Evolutionary conservation across 305 asterid species (phyloP), one percentile per base, ranked within the genome.

Genomic region (Withania somnifera): DNA sequence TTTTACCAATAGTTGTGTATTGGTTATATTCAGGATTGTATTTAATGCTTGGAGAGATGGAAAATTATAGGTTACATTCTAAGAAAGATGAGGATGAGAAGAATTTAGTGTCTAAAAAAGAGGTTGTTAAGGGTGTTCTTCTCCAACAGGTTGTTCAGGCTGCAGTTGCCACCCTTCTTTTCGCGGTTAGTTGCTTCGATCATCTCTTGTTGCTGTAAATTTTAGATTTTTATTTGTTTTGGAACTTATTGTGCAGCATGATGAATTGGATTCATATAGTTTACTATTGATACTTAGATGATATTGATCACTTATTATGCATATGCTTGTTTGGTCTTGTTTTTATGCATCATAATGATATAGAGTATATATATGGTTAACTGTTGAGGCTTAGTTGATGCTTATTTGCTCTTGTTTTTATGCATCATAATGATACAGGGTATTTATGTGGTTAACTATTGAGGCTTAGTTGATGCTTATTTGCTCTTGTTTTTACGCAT

Each of bases 91-190:
- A 95, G 87, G 97, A 92, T 83, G 94, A 92, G 85, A 95, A 92
- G 94, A 95, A 95, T 88, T 88, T 95, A 89, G 97, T 92, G 32
- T 54, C 94, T 1, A 95, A 92, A 82, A 85, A 2, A 11, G 93
- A 89, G 54, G 99, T 95, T 80, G 90, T 92, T 82, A 93, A 90
- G 84, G 99, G 99, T 22, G 99, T 95, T 47, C 91, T 93, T 80
- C 95, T 93, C 52, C 99, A 95, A 83, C 99, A 95, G 89, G 89
- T 89, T 52, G 91, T 95, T 87, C 99, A 95, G 87, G 98, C 97
- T 56, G 54, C 88, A 47, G 97, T 92, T 28, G 98, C 99, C 52
- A 90, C 93, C 51, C 30, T 92, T 14, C 95, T 93, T 38, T 95
- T 90, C 36, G 93, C 98, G 58, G 99, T 93, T 57, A 89, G 95